Evolutionary conservation across 1,139 yeast species (phyloP).

Genomic region (Pichia sp.): DNA sequence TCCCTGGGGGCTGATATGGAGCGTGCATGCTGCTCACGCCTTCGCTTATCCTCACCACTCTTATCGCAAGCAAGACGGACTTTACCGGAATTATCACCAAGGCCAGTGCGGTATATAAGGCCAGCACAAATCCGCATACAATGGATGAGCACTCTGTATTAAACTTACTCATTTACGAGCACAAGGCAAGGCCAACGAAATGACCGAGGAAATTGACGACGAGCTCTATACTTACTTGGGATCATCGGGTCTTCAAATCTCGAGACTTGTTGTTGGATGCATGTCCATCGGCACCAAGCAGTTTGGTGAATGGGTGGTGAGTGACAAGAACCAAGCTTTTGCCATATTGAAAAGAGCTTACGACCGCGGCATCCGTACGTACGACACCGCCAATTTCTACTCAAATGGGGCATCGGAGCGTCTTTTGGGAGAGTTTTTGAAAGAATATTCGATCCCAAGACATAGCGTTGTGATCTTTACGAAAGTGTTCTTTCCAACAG

Average conservation of each 20-base stretch:
- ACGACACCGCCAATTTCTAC: slow-evolving; percentile 48
- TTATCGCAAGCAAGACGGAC: neutral
- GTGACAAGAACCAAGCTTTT: slow-evolving; percentile 38
- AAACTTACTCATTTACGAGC: neutral
- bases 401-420: slow-evolving; percentile 42
- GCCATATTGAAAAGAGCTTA: slow-evolving; percentile 47
- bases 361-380: slow-evolving; percentile 49
- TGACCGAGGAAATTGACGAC: neutral
- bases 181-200: neutral
- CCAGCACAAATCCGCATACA: no score
- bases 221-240: neutral
- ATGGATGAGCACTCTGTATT: no score
- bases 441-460: slow-evolving; percentile 41
- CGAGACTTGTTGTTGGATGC: slow-evolving; percentile 51
- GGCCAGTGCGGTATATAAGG: neutral
- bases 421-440: slow-evolving; percentile 41
- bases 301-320: slow-evolving; percentile 47
- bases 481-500: slow-evolving; percentile 36
- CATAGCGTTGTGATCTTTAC: slow-evolving; percentile 44
- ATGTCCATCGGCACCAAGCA: slow-evolving; percentile 48
- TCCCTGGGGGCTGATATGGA: no score
- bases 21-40: no score
- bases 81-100: neutral
- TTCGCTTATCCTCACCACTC: no score
- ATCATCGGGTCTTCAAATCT: slow-evolving; percentile 44